Base-by-base conservation (phyloP, 192 early-diverging fungal species). In the Backusella parvicylindrica region DNA sequence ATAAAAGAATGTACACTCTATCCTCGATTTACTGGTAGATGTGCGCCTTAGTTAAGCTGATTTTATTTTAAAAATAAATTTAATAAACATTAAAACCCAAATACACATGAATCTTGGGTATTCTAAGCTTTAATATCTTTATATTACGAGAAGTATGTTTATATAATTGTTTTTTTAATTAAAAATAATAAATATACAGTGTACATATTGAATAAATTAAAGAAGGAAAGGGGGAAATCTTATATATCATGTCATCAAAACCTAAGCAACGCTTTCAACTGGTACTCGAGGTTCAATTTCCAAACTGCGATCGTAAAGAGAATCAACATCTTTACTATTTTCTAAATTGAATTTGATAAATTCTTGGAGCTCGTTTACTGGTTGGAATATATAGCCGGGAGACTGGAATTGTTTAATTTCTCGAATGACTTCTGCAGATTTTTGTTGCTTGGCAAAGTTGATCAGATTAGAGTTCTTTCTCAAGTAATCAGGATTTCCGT, bases 1-100 rank as follows among this genome's bases (percentile, higher is more conserved):
- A 96, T 99, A 23, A 87, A 93, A 65, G 97, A 99, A 28, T 86
- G 91, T 80, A 93, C 91, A 82, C 80, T 97, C 79, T 99, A 97
- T 87, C 98, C 98, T 50, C 89, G 97, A 26, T 99, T 95, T 85
- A 86, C 89, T 75, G 95, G 91, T 40, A 87, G 95, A 71, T 97
- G 95, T 81, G 71, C 85, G 60, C 96, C 96, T 50, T 97, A 88
- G 84, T 8, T n/a, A 63, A 30, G 8, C 6, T n/a, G 18, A 56
- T 6, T 0, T 23, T 23, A 15, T 43, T 43, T 41, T 41, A 18
- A 33, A 66, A 33, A 35, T 5, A 47, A n/a, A 18, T 6, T 13
- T 41, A 41, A 41, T 41, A 41, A 16, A 36, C 2, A 36, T 1
- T 8, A 0, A 36, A 3, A 36, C 2, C n/a, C n/a, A n/a, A n/a